Evolutionary conservation across 768 basidiomycete species (phyloP).

Genomic region (Leccinum longicurvipes): DNA sequence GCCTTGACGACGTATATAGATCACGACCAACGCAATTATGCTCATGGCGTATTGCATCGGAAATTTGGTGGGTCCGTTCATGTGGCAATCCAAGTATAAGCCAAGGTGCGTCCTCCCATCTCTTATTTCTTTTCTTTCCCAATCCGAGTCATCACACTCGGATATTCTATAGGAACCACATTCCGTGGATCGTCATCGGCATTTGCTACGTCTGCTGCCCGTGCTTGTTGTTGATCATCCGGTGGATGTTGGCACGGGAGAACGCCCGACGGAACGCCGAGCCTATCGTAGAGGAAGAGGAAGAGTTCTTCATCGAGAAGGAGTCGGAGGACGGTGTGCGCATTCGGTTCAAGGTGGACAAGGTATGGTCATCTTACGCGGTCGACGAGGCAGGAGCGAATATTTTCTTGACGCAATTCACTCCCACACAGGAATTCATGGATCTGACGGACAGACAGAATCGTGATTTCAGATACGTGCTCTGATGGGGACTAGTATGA

Average conservation of each 20-base stretch:
- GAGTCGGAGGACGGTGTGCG: conserved; percentile 47
- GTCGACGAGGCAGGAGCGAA: neutral
- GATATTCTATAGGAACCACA: conserved; percentile 58
- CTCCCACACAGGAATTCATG: conserved; percentile 66
- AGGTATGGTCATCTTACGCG: too few relatives aligned
- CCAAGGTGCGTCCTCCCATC: too few relatives aligned
- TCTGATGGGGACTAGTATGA: too few relatives aligned
- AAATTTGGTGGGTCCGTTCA: too few relatives aligned
- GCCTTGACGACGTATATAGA: conserved; percentile 3
- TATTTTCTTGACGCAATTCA: neutral
- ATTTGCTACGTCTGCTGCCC: too few relatives aligned
- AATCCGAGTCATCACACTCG: neutral
- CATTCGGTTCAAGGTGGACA: conserved; percentile 57
- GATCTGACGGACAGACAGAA: conserved; percentile 74
- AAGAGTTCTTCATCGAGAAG: conserved; percentile 59
- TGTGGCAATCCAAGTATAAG: too few relatives aligned
- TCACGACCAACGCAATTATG: conserved; percentile 61
- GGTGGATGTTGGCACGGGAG: too few relatives aligned
- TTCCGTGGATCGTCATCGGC: too few relatives aligned
- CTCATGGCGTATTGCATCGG: conserved; percentile 65
- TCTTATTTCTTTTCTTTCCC: neutral
- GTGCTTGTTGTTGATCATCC: too few relatives aligned
- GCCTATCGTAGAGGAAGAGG: conserved; percentile 54
- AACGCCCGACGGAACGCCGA: too few relatives aligned
- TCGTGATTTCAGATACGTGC: conserved; percentile 67